These are phyloP conservation scores for Naganishia onofrii DNA, from an alignment of 768 basidiomycete genomes.

Conservation along the genomic window DNA sequence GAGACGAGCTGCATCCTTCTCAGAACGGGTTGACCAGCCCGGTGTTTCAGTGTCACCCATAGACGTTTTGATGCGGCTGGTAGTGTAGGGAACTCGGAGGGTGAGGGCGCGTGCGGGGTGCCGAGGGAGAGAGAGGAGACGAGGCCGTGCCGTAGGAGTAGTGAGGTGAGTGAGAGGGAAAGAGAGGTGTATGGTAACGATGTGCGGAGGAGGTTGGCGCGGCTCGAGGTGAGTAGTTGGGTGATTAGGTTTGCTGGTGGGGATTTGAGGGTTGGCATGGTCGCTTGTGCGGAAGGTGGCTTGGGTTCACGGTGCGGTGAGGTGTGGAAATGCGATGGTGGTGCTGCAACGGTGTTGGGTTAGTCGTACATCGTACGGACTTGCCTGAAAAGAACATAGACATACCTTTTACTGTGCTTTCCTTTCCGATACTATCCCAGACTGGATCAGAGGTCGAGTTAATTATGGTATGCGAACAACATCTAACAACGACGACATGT, in stretches of 20 bases:
- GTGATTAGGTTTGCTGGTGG: constrained; percentile 76
- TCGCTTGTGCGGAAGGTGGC: no score
- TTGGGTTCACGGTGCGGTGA: no score
- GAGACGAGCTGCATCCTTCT: constrained; percentile 74
- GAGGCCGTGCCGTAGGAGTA: constrained; percentile 88
- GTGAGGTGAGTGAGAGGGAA: constrained; percentile 85
- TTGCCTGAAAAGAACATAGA: no score
- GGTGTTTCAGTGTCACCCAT: constrained; percentile 92
- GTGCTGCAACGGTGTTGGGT: no score
- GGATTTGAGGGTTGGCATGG: constrained; percentile 29
- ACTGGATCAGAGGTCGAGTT: no score
- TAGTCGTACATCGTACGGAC: no score
- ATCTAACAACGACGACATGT: no score
- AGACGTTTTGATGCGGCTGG: constrained; percentile 71
- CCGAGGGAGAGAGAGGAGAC: constrained; percentile 78
- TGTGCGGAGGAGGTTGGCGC: constrained; percentile 74
- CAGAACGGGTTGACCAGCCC: constrained; percentile 82
- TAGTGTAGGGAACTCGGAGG: constrained; percentile 62
- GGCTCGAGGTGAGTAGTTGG: constrained; percentile 87
- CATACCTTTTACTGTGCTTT: no score
- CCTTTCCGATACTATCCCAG: no score
- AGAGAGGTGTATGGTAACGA: constrained; percentile 79
- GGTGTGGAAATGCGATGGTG: no score
- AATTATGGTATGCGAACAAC: no score
- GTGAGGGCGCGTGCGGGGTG: constrained; percentile 59